phyloP scores from a whole-genome alignment of 2,329 filamentous ascomycete genomes.

The Zymoseptoria brevis region DNA sequence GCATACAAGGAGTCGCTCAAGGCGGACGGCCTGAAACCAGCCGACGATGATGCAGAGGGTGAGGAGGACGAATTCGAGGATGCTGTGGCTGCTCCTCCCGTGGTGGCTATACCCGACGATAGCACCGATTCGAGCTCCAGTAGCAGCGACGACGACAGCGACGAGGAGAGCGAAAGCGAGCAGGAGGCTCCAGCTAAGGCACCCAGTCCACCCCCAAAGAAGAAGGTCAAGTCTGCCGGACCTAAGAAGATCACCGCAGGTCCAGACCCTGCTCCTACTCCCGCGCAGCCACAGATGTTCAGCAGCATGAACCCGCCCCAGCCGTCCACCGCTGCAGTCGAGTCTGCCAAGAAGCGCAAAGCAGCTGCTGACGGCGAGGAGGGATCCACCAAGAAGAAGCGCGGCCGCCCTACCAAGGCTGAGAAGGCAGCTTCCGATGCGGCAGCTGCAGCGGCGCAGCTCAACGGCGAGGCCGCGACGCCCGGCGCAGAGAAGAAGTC shows the following conservation, averaged over 20 bases:
- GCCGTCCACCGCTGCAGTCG: background rate
- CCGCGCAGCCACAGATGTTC: background rate
- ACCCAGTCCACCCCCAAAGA: background rate
- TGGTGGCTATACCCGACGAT: background rate
- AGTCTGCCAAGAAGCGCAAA: background rate
- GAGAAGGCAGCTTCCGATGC: background rate
- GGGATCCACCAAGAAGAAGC: background rate
- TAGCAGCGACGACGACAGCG: background rate
- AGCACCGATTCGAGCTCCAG: background rate
- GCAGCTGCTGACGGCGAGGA: background rate
- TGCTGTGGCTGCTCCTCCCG: background rate
- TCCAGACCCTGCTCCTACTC: background rate
- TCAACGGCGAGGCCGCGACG: background rate
- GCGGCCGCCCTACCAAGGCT: background rate
- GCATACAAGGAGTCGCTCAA: slow-evolving; percentile 42
- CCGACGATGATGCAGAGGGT: background rate
- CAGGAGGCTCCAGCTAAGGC: background rate
- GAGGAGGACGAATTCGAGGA: background rate
- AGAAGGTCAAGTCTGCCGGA: background rate
- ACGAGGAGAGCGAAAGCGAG: background rate
- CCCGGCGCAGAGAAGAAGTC: background rate
- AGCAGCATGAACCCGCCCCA: background rate
- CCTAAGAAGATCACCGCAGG: background rate
- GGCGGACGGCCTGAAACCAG: background rate
- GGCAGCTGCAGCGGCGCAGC: slow-evolving; percentile 1